Evolutionary conservation across 768 basidiomycete species (phyloP), one percentile per base, ranked within the genome.

Genomic region (Naematelia aurantialba): DNA sequence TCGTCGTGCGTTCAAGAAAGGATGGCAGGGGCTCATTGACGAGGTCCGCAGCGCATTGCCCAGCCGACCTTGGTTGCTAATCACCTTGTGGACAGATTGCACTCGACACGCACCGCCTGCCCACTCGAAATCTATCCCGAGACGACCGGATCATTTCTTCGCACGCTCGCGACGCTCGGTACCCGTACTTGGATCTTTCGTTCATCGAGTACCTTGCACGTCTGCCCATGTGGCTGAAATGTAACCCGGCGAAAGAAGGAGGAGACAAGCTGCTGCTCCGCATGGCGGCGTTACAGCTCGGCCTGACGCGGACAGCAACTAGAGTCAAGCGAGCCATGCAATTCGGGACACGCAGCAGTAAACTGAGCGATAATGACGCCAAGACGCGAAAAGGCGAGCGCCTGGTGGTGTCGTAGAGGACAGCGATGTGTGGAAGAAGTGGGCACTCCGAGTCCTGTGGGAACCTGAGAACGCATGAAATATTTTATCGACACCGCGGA

Each of bases 261-360:
- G 96, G 96, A 1, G 96, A 98, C 73, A 99, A 99, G 80, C 81
- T 88, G 77, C 72, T 99, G 46, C 71, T 98, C 53, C 79, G 94
- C 55, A 73, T 88, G 26, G 85, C 87, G 1, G 85, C 87, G 31
- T 78, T 80, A 61, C 83, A 84, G 63, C 68, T 91, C n/a, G 92
- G 93, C 0, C 79, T 97, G 45, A 76, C 82, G 1, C 84, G 85
- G 62, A 89, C 90, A 4, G 87, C 88, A 61, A 59, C 66, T 53
- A 80, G 89, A 62, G 91, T 88, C 75, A 99, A 99, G 79, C 77
- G 89, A 59, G 96, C 96, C 13, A 96, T 97, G 89, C 96, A 98
- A 70, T 99, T 99, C 79, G 94, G 94, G 17, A 75, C 74, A 13
- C 62, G 75, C 47, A 71, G 72, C 47, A 68, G 70, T 3, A 72